Evolutionary conservation across 2,329 filamentous ascomycete species (phyloP).

Genomic region (Fusarium redolens): DNA sequence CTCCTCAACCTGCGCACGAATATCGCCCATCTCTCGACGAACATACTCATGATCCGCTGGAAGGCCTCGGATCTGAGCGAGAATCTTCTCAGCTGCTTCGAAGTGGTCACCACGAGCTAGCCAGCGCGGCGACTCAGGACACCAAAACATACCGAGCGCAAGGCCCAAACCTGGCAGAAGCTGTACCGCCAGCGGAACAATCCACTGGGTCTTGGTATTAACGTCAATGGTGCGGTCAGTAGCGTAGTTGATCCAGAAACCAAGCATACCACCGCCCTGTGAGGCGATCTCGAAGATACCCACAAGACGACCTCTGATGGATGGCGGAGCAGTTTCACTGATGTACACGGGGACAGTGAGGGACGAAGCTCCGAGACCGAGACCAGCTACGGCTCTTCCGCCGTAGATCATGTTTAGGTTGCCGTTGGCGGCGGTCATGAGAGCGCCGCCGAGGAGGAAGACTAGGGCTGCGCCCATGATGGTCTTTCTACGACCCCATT

Average conservation of each 20-base stretch:
- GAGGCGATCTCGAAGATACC: slow-evolving; percentile 61
- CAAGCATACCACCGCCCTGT: slow-evolving; percentile 50
- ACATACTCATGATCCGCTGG: slow-evolving; percentile 52
- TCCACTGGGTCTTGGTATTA: slow-evolving; percentile 54
- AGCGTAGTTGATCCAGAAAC: slow-evolving; percentile 54
- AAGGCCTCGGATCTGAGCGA: slow-evolving; percentile 51
- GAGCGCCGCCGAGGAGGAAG: slow-evolving; percentile 53
- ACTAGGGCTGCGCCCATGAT: slow-evolving; percentile 57
- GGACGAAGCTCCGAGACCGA: slow-evolving; percentile 64
- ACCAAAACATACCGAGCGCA: slow-evolving; percentile 65
- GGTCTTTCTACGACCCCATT: slow-evolving; percentile 58
- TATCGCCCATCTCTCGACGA: slow-evolving; percentile 65
- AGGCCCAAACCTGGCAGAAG: slow-evolving; percentile 66
- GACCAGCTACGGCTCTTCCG: slow-evolving; percentile 62
- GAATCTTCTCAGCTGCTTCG: slow-evolving; percentile 56
- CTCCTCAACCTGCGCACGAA: slow-evolving; percentile 67
- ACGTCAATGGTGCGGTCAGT: slow-evolving; percentile 45
- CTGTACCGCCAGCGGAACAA: slow-evolving; percentile 69
- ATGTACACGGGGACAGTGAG: slow-evolving; percentile 60
- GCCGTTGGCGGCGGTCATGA: slow-evolving; percentile 51
- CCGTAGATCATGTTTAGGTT: slow-evolving; percentile 55
- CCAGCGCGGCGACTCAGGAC: slow-evolving; percentile 70
- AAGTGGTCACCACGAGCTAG: slow-evolving; percentile 68
- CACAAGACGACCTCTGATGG: slow-evolving; percentile 62
- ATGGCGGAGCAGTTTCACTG: slow-evolving; percentile 58